Evolutionary conservation across 164 flowering plant species (phyloP).

Genomic region (Cinnamomum chago): DNA sequence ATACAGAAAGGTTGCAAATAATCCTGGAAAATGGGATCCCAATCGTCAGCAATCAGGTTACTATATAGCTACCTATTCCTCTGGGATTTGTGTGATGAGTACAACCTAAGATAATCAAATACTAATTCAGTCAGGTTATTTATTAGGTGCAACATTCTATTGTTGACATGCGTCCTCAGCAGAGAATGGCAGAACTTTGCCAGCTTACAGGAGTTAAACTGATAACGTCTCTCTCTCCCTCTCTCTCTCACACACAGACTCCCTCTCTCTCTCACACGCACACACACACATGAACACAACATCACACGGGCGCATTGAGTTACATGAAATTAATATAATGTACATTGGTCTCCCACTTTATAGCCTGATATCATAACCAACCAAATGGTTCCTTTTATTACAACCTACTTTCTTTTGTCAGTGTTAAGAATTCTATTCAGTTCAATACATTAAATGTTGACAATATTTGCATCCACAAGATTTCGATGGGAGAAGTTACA

Average conservation of each 20-base stretch:
- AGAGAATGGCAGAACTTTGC: conserved; percentile 96
- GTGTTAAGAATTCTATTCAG: no score
- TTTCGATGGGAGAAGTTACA: no score
- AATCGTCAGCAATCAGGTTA: conserved; percentile 94
- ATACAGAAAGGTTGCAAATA: conserved; percentile 79
- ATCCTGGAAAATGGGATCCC: conserved; percentile 91
- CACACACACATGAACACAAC: no score
- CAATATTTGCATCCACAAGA: no score
- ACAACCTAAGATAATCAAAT: neutral
- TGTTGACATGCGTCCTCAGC: conserved; percentile 98
- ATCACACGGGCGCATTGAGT: neutral
- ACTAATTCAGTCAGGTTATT: conserved; percentile 9
- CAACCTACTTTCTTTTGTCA: no score
- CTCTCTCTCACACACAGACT: no score
- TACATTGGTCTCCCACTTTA: neutral
- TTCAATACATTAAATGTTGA: no score
- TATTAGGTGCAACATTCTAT: conserved; percentile 92
- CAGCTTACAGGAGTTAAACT: conserved; percentile 90
- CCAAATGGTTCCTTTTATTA: no score
- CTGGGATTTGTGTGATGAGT: neutral
- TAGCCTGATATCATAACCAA: neutral
- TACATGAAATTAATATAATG: neutral
- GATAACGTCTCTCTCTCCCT: conserved; percentile 77
- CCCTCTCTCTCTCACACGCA: conserved; percentile 37
- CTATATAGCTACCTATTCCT: neutral